phyloP scores from a whole-genome alignment of 2,329 filamentous ascomycete genomes.

The Neonectria hederae region DNA sequence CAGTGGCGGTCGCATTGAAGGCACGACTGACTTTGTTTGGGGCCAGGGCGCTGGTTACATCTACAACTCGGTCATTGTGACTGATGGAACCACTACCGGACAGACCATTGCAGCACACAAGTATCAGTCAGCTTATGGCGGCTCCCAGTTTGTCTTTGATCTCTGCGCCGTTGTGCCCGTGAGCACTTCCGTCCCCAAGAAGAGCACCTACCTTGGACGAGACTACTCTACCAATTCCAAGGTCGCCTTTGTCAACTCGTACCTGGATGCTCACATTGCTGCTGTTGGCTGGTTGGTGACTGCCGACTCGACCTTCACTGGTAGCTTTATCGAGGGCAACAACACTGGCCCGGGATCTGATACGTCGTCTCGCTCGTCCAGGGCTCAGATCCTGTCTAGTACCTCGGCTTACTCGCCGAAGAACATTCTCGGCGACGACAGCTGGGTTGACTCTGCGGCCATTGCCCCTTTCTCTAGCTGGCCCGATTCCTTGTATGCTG shows the following conservation, averaged over 20 bases:
- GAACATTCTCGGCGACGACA: slow-evolving; percentile 43
- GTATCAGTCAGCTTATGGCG: slow-evolving; percentile 40
- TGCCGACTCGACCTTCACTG: slow-evolving; percentile 36
- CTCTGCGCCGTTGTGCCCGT: slow-evolving; percentile 49
- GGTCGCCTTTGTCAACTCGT: slow-evolving; percentile 45
- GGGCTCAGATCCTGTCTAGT: slow-evolving; percentile 43
- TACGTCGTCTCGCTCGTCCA: slow-evolving; percentile 36
- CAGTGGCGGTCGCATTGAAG: slow-evolving; percentile 29
- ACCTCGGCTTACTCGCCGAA: slow-evolving; percentile 62
- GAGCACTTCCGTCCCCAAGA: slow-evolving; percentile 36
- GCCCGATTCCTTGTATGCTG: slow-evolving; percentile 42
- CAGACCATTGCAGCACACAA: slow-evolving; percentile 43
- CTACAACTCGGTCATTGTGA: slow-evolving; percentile 36
- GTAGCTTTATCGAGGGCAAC: slow-evolving; percentile 45
- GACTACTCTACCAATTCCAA: slow-evolving; percentile 40
- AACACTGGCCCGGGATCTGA: slow-evolving; percentile 45
- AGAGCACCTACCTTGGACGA: slow-evolving; percentile 41
- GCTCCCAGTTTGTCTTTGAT: slow-evolving; percentile 55
- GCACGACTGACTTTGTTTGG: slow-evolving; percentile 37
- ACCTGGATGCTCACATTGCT: slow-evolving; percentile 41
- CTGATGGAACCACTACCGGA: slow-evolving; percentile 26
- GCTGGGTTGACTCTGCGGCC: slow-evolving; percentile 45
- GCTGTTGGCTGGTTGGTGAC: slow-evolving; percentile 41
- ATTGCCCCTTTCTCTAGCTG: slow-evolving; percentile 43
- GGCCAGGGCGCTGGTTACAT: slow-evolving; percentile 38